Base-by-base conservation (phyloP, 257 asterid species). In the Primulina eburnea region DNA sequence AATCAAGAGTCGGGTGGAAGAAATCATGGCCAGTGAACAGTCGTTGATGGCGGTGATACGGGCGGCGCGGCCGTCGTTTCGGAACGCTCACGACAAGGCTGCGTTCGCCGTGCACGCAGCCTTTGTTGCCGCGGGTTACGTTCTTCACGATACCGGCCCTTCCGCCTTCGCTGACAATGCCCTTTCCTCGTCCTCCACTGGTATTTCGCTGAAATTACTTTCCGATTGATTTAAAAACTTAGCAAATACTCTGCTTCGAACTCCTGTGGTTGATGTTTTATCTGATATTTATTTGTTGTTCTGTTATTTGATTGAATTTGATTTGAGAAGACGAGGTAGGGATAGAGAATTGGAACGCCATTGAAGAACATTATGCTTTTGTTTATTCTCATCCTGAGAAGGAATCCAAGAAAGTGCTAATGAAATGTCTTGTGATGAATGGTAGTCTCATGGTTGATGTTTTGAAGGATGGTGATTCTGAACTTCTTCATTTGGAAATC, bases 381-480 rank as follows among this genome's bases (percentile, higher is more conserved):
- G 78, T 93, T 0, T 90, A 89, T 70, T 89, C 99, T 4, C 76
- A 82, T 28, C 86, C 88, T 38, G 87, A 78, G 29, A 83, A 78
- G 77, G 87, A 77, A 55, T 74, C 95, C 21, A 76, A 81, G 83
- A 90, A 84, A 62, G 89, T 90, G 17, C 59, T 89, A 29, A 84
- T 93, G 21, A 90, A 93, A 79, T 85, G 89, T 79, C 89, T 90
- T 20, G 89, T 64, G 17, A 64, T 93, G 96, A 86, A 86, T 65
- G 88, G 80, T 29, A 86, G 78, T 69, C 74, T 93, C 72, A 68
- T 90, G 6, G 82, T 89, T 61, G 96, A 89, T 80, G 89, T 85
- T 71, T 61, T 85, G n/a, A 76, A 77, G 77, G 91, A 87, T 29
- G 95, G 90, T n/a, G 87, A 69, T 75, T 79, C 87, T 0, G 81